phyloP scores from a whole-genome alignment of 2,329 filamentous ascomycete species.

The Penicillium sp. region DNA sequence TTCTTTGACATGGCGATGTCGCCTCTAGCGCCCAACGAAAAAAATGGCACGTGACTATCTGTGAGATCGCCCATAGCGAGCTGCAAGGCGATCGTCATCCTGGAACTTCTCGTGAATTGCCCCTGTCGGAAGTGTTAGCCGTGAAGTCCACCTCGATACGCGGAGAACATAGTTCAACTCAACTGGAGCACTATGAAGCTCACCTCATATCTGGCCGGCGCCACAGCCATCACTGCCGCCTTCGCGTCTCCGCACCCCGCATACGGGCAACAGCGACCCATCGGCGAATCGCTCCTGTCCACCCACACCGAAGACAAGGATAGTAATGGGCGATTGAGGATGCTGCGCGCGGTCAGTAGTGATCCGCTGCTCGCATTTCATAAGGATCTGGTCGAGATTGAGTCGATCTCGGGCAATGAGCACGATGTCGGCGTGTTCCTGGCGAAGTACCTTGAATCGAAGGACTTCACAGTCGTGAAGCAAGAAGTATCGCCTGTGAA shows the following conservation, averaged over 20 bases:
- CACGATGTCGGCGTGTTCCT: constrained; percentile 67
- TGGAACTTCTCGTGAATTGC: background rate
- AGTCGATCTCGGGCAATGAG: constrained; percentile 71
- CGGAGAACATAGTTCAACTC: background rate
- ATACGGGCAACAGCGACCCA: constrained; percentile 20
- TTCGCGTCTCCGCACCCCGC: constrained; percentile 31
- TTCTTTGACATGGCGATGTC: background rate
- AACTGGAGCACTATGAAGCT: constrained; percentile 18
- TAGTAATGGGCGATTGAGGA: constrained; percentile 7
- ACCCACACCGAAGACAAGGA: background rate
- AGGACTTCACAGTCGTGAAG: constrained; percentile 62
- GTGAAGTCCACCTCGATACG: background rate
- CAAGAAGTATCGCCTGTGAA: constrained; percentile 42
- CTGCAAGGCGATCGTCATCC: background rate
- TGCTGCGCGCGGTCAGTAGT: constrained; percentile 39
- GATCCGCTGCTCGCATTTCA: constrained; percentile 68
- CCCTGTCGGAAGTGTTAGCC: background rate
- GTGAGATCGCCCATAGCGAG: background rate
- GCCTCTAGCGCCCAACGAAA: background rate
- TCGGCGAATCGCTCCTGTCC: constrained; percentile 7
- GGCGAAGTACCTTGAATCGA: constrained; percentile 60
- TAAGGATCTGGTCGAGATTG: constrained; percentile 68
- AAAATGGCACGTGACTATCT: background rate
- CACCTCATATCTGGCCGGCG: constrained; percentile 18
- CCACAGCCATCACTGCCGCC: constrained; percentile 16